Conservation (phyloP, 75 land plant species). For the Selaginella moellendorffii region DNA sequence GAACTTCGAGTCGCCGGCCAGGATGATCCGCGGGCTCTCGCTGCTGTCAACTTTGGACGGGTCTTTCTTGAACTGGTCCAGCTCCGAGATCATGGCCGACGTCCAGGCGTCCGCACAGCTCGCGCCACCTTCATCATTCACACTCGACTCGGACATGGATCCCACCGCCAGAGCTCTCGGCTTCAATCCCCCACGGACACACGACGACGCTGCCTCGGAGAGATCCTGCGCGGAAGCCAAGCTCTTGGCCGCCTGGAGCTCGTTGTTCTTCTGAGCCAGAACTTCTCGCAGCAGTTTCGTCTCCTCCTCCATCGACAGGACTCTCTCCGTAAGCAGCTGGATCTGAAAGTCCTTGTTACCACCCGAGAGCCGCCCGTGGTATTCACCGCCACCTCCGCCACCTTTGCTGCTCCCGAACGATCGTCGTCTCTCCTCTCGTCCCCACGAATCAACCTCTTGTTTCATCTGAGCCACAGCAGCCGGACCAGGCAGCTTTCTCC, state of each 20-base stretch:
- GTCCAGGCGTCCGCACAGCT: constrained; percentile 19
- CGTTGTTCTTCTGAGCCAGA: constrained; percentile 8
- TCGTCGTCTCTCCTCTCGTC: neutral
- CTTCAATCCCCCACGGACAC: neutral
- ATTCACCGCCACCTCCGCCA: no score
- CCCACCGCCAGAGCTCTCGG: neutral
- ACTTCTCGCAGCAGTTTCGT: constrained; percentile 5
- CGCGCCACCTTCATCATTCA: neutral
- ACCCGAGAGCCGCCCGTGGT: no score
- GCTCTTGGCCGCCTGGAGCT: constrained; percentile 6
- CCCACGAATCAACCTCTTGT: neutral
- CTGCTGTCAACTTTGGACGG: neutral
- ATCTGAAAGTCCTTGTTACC: neutral
- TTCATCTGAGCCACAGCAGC: constrained; percentile 8
- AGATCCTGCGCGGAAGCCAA: no score
- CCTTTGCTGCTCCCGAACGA: neutral
- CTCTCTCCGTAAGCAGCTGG: neutral
- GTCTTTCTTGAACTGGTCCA: constrained; percentile 9
- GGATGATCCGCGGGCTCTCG: neutral
- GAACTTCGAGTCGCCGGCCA: neutral
- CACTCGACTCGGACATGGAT: neutral
- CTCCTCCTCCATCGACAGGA: neutral
- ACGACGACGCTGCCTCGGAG: neutral
- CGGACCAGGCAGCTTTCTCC: constrained; percentile 7
- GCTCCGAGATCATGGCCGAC: constrained; percentile 16